A percentile compares a stretch with the other conserved stretches of the same genome.
These are phyloP conservation scores for Verticillium nonalfalfae DNA, from an alignment of 2,329 filamentous ascomycete genomes.

Conservation along the genomic window DNA sequence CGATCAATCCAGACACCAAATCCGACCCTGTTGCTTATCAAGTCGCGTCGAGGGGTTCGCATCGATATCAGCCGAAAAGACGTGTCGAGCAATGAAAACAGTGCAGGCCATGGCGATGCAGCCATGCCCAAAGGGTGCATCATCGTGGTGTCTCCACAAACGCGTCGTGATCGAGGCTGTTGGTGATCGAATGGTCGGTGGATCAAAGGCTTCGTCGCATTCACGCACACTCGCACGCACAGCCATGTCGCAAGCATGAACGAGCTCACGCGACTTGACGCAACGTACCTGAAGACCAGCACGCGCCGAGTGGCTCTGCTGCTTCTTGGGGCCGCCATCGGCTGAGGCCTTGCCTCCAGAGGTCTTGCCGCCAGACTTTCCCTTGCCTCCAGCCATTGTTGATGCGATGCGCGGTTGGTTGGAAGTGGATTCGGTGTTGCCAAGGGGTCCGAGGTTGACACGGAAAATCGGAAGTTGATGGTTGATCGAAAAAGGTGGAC, in stretches of 20 bases:
- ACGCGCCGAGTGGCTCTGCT: constrained; percentile 92
- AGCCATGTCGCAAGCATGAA: constrained; percentile 9
- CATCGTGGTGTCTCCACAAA: not conserved
- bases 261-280: constrained; percentile 3
- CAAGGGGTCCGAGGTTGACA: not conserved
- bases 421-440: not conserved
- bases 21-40: not conserved
- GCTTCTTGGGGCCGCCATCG: constrained; percentile 78
- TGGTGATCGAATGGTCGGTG: not conserved
- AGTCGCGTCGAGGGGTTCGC: not conserved
- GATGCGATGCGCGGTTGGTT: not conserved
- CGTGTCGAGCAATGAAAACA: not conserved
- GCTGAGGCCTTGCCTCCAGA: constrained; percentile 67
- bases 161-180: not conserved
- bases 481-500: not conserved
- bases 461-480: not conserved
- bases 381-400: constrained; percentile 79
- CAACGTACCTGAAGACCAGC: constrained; percentile 86
- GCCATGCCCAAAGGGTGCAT: not conserved
- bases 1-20: not conserved
- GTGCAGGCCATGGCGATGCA: not conserved
- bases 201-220: not conserved
- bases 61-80: not conserved
- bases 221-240: not conserved
- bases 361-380: constrained; percentile 88